Evolutionary conservation across 2,329 filamentous ascomycete species (phyloP), one percentile per base, ranked within the genome.

Genomic region (Aciculosporium take): DNA sequence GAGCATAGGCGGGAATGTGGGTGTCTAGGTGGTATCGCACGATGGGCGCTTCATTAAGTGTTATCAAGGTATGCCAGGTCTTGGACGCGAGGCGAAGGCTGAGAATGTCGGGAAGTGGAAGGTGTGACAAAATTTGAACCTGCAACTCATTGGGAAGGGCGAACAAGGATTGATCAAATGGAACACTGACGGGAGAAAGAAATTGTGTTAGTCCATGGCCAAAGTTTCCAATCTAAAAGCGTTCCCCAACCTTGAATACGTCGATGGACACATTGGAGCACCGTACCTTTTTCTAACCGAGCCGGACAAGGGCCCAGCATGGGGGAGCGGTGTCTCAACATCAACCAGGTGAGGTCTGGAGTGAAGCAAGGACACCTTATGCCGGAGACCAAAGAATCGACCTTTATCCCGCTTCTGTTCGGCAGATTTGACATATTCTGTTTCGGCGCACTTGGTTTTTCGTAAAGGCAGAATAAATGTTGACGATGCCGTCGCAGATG

Each of bases 121-220:
- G 61, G 1, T 68, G 68, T 3, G 72, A 67, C 38, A 80, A 70
- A 47, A 81, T 71, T 50, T 79, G 73, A 20, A 77, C 67, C 54
- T 79, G 75, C 35, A 81, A 58, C 56, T 81, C 76, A 45, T 68
- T 74, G 2, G 76, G 76, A 5, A 81, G 59, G 24, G 60, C 61
- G 18, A 71, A 59, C 46, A 81, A 78, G n/a, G 75, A 62, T 39
- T 73, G 65, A 44, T 74, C 69, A 33, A 79, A 68, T 2, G 70
- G 64, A 4, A 66, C 45, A 44, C 66, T 65, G 43, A 49, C 23
- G 53, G 20, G 31, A 39, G 17, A 8, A n/a, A 37, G 8, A 7
- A 10, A 6, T 2, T 24, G 7, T 9, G 52, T 55, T 46, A 56
- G 50, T 24, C 37, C 42, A 13, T 6, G 20, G 10, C 23, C 21